Evolutionary conservation across 352 stramenopile species (phyloP).

Genomic region (Pythium brachiatum): DNA sequence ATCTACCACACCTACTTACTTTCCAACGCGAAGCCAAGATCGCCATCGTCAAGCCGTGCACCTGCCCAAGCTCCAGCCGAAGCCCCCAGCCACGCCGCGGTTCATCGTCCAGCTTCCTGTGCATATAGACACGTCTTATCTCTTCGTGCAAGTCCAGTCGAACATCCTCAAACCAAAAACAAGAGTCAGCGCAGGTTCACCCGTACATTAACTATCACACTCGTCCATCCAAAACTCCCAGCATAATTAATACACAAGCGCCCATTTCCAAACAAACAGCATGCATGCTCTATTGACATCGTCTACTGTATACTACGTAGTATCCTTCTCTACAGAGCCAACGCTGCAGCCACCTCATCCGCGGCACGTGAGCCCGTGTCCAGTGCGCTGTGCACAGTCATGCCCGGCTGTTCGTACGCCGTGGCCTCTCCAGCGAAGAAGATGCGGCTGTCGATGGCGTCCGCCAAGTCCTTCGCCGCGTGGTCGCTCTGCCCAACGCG

Average conservation of each 20-base stretch:
- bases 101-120: slow-evolving; percentile 14
- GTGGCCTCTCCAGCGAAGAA: slow-evolving; percentile 85
- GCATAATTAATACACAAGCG: background rate
- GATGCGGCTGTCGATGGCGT: slow-evolving; percentile 56
- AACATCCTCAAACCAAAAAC: slow-evolving; percentile 13
- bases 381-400: slow-evolving; percentile 81
- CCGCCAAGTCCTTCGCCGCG: slow-evolving; percentile 54
- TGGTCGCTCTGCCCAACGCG: slow-evolving; percentile 66
- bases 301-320: background rate
- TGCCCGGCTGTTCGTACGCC: slow-evolving; percentile 75
- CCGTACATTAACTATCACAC: background rate
- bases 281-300: background rate
- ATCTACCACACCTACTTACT: background rate
- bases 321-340: slow-evolving; percentile 17
- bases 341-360: slow-evolving; percentile 41
- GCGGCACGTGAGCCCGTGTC: slow-evolving; percentile 76
- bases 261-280: background rate
- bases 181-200: slow-evolving; percentile 10
- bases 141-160: slow-evolving; percentile 23
- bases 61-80: background rate
- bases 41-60: background rate
- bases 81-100: background rate
- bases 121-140: slow-evolving; percentile 25
- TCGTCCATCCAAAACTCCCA: background rate
- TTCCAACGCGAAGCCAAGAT: background rate